These are phyloP conservation scores for Veloporphyrellus conicus DNA, from an alignment of 1,284 basidiomycete species.

Conservation along the genomic window DNA sequence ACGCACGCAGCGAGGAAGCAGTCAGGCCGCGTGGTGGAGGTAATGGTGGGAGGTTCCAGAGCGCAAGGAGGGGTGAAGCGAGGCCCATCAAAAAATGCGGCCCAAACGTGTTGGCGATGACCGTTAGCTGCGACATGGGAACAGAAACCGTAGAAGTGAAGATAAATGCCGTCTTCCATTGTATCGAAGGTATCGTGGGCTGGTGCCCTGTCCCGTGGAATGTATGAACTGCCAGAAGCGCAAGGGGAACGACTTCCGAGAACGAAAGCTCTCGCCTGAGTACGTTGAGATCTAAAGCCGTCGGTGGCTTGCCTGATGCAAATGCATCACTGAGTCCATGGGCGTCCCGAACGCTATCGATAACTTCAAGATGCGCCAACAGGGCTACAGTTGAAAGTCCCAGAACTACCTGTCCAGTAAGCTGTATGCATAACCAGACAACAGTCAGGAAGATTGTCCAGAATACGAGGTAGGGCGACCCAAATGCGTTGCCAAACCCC, in stretches of 20 bases:
- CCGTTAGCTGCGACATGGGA: constrained; percentile 74
- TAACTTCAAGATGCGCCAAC: constrained; percentile 69
- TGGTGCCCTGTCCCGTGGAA: constrained; percentile 95
- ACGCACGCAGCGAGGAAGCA: constrained; percentile 45
- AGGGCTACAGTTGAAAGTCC: constrained; percentile 60
- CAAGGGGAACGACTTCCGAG: constrained; percentile 66
- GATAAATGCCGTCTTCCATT: constrained; percentile 94
- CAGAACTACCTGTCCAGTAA: constrained; percentile 79
- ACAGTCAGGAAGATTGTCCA: constrained; percentile 63
- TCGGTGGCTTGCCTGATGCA: constrained; percentile 42
- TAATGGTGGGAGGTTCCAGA: constrained; percentile 83
- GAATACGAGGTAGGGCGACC: constrained; percentile 82
- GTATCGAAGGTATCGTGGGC: constrained; percentile 82
- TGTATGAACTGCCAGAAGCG: constrained; percentile 68
- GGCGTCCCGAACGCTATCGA: constrained; percentile 77
- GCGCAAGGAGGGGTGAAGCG: constrained; percentile 66
- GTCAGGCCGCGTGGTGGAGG: constrained; percentile 19
- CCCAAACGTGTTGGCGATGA: constrained; percentile 79
- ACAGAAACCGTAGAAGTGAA: constrained; percentile 66
- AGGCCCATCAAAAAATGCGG: constrained; percentile 64
- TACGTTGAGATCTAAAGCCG: constrained; percentile 18
- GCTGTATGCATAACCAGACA: constrained; percentile 61
- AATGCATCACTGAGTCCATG: constrained; percentile 52
- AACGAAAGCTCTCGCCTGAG: constrained; percentile 39
- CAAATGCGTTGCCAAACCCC: constrained; percentile 89